phyloP scores from a whole-genome alignment of 768 basidiomycete genomes.

The Mycena amicta region DNA sequence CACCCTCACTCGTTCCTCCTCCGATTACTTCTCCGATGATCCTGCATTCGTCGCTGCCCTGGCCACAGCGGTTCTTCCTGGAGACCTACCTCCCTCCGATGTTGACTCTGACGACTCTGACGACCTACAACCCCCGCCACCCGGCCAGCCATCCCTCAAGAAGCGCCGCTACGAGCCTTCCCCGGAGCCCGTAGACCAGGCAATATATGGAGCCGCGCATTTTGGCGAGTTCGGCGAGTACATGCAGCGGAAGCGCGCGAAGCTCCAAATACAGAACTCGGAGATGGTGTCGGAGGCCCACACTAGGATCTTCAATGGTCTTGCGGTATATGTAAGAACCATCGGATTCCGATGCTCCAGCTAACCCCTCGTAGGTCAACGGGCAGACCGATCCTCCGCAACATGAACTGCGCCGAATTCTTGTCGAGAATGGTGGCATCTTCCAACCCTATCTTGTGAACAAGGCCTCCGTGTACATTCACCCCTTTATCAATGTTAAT shows the following conservation, averaged over 20 bases:
- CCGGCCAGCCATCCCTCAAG: constrained; percentile 45
- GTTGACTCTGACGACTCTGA: constrained; percentile 26
- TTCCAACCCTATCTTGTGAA: constrained; percentile 85
- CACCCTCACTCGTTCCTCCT: constrained; percentile 36
- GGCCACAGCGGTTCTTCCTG: constrained; percentile 46
- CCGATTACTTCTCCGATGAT: constrained; percentile 61
- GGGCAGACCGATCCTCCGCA: constrained; percentile 88
- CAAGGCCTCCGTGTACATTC: constrained; percentile 69
- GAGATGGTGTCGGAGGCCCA: constrained; percentile 33
- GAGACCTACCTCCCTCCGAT: constrained; percentile 36
- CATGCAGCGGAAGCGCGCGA: constrained; percentile 88
- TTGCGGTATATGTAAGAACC: constrained; percentile 86
- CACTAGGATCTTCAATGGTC: constrained; percentile 66
- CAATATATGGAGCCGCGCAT: constrained; percentile 72
- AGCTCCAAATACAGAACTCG: constrained; percentile 81
- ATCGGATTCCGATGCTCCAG: too few relatives aligned
- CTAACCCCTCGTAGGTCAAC: constrained; percentile 79
- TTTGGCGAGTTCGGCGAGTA: constrained; percentile 90
- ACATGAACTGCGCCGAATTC: constrained; percentile 78
- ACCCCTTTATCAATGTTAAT: too few relatives aligned
- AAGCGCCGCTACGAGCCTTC: constrained; percentile 34
- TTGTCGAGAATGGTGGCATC: constrained; percentile 80
- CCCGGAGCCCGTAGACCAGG: constrained; percentile 36
- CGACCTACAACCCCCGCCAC: constrained; percentile 39
- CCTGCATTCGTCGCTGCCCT: constrained; percentile 55